These are phyloP conservation scores for Cornus kousa DNA, from an alignment of 148 eudicot genomes.

Conservation along the genomic window DNA sequence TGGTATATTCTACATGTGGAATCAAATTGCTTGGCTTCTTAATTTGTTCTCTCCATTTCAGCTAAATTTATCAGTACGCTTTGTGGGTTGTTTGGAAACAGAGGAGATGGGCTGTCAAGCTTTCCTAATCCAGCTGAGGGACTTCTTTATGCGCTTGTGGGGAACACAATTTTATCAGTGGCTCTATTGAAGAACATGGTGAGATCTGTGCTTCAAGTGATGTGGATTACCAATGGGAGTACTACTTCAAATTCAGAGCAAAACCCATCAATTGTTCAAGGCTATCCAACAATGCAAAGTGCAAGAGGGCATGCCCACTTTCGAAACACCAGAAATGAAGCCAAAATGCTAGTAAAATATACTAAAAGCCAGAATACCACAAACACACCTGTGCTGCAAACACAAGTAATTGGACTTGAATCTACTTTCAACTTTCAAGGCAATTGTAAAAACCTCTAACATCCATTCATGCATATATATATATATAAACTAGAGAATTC, in stretches of 20 bases:
- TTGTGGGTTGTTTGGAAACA: neutral
- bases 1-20: neutral
- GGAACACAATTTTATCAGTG: conserved; percentile 58
- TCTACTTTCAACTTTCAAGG: too few species aligned
- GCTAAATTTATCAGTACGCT: too few species aligned
- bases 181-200: conserved; percentile 48
- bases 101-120: conserved; percentile 51
- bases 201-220: conserved; percentile 34
- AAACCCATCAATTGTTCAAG: conserved; percentile 12
- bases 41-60: too few species aligned
- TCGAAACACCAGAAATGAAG: too few species aligned
- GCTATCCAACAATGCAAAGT: neutral
- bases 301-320: neutral
- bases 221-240: conserved; percentile 15
- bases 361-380: too few species aligned
- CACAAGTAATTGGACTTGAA: too few species aligned
- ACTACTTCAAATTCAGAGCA: conserved; percentile 21
- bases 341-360: too few species aligned
- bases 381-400: too few species aligned
- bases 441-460: too few species aligned
- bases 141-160: conserved; percentile 50
- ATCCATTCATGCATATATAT: too few species aligned
- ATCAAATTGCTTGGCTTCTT: neutral
- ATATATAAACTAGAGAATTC: too few species aligned
- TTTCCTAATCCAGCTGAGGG: conserved; percentile 61